These are phyloP conservation scores for Russula sp. DNA, from an alignment of 768 basidiomycete genomes.

Conservation along the genomic window DNA sequence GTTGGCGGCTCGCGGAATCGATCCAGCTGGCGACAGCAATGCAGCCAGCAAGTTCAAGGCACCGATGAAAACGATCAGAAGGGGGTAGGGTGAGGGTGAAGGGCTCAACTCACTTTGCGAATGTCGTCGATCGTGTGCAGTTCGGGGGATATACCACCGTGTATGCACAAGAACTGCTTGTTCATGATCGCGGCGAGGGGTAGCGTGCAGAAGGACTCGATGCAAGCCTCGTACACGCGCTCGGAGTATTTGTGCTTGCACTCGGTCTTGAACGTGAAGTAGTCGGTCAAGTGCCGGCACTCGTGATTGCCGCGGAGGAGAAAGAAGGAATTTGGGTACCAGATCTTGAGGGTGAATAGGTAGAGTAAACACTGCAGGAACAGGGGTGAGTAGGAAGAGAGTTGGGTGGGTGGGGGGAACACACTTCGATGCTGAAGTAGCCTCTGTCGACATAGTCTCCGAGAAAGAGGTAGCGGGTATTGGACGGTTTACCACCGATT, in stretches of 20 bases:
- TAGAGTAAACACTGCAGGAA: conserved; percentile 85
- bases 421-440: conserved; percentile 68
- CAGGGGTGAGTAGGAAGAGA: neutral
- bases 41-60: too few relatives aligned
- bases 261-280: conserved; percentile 98
- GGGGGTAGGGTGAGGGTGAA: neutral
- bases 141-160: conserved; percentile 94
- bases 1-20: conserved; percentile 98
- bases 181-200: conserved; percentile 98
- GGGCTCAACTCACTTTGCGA: conserved; percentile 49
- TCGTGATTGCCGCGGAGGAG: conserved; percentile 97
- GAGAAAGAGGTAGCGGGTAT: conserved; percentile 66
- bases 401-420: conserved; percentile 8
- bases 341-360: conserved; percentile 96
- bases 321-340: conserved; percentile 97
- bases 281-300: conserved; percentile 96
- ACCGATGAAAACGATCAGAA: neutral
- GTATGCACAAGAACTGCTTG: conserved; percentile 98
- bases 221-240: conserved; percentile 91
- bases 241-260: conserved; percentile 99
- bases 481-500: conserved; percentile 68
- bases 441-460: conserved; percentile 73
- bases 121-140: conserved; percentile 93
- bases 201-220: conserved; percentile 93
- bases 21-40: conserved; percentile 59